These are phyloP conservation scores for Penicillium parvum DNA, from an alignment of 495 filamentous ascomycete genomes.

Conservation along the genomic window DNA sequence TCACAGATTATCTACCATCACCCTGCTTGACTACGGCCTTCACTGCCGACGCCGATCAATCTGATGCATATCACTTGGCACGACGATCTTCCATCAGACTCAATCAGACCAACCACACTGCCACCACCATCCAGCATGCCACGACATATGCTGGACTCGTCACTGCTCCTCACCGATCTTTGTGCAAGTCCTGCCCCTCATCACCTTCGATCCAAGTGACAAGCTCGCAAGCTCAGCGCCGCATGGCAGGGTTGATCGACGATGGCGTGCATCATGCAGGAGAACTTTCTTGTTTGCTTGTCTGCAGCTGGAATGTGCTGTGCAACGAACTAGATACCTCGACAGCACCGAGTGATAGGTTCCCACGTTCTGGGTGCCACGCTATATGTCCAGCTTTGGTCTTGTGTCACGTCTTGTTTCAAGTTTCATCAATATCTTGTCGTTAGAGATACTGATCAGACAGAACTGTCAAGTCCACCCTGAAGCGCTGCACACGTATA, in stretches of 20 bases:
- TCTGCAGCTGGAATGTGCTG: conserved; percentile 1
- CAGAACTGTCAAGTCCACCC: no score
- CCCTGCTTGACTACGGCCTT: neutral
- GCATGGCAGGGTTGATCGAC: neutral
- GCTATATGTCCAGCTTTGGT: no score
- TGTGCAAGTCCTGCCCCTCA: neutral
- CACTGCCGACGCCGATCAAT: conserved; percentile 22
- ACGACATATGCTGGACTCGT: neutral
- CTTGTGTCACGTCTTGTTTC: no score
- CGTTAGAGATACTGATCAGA: no score
- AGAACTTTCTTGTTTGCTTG: conserved; percentile 23
- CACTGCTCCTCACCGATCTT: conserved; percentile 10
- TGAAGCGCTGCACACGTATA: no score
- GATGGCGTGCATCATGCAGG: conserved; percentile 22
- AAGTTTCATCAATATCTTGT: no score
- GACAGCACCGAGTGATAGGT: conserved; percentile 1
- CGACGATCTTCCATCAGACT: conserved; percentile 10
- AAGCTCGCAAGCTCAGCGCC: no score
- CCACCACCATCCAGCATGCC: no score
- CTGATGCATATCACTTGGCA: conserved; percentile 25
- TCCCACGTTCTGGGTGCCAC: conserved; percentile 11
- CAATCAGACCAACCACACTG: neutral
- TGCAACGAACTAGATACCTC: neutral
- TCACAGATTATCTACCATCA: conserved; percentile 22
- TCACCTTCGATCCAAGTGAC: no score